A percentile compares a stretch with the other conserved stretches of the same genome.
Evolutionary conservation across 495 filamentous ascomycete species (phyloP).

Genomic region (Trichocladium antarcticum): DNA sequence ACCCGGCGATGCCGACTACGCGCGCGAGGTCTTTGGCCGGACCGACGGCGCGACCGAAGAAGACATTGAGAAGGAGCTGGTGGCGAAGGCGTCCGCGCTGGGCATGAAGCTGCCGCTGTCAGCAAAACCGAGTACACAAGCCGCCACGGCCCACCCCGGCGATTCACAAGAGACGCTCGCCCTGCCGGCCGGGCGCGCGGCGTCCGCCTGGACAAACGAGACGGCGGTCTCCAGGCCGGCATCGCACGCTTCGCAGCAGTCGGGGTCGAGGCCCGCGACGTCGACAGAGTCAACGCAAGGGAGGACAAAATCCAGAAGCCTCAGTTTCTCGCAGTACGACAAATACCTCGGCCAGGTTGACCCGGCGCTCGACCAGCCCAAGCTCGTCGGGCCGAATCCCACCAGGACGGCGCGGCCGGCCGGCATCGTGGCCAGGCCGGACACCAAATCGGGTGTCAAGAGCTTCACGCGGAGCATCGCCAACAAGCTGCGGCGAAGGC

Average conservation of each 20-base stretch:
- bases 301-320: conserved; percentile 29
- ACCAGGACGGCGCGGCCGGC: conserved; percentile 18
- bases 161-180: conserved; percentile 28
- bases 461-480: conserved; percentile 34
- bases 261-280: conserved; percentile 16
- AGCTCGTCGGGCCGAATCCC: conserved; percentile 18
- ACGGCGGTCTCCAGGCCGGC: conserved; percentile 5
- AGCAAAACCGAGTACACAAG: conserved; percentile 10
- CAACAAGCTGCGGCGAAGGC: conserved; percentile 28
- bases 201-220: conserved; percentile 15
- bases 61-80: conserved; percentile 29
- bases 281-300: conserved; percentile 12
- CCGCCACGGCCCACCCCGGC: conserved; percentile 10
- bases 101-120: conserved; percentile 30
- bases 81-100: conserved; percentile 30
- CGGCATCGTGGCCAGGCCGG: conserved; percentile 24
- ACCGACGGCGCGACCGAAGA: conserved; percentile 29
- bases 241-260: conserved; percentile 12
- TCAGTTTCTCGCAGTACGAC: conserved; percentile 44
- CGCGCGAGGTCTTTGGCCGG: conserved; percentile 33
- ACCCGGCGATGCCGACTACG: conserved; percentile 33
- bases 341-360: conserved; percentile 37
- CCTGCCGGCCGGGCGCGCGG: conserved; percentile 13
- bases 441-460: conserved; percentile 31
- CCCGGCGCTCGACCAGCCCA: conserved; percentile 29